A percentile compares a stretch with the other conserved stretches of the same genome.
phyloP scores from a whole-genome alignment of 306 rosid genomes.

The Gynostemma pentaphyllum region DNA sequence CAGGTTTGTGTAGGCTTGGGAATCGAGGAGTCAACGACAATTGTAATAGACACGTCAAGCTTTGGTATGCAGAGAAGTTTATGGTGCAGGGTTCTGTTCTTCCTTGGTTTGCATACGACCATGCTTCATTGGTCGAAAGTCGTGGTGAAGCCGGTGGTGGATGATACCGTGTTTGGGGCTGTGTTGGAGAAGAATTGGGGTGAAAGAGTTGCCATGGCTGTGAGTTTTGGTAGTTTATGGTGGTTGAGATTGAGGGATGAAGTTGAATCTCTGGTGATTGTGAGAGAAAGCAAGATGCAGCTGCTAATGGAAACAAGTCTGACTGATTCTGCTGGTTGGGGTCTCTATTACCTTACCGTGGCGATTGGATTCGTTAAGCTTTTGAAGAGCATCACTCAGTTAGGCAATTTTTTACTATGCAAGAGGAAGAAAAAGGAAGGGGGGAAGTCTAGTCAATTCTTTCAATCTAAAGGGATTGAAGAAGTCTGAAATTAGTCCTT shows the following conservation, averaged over 20 bases:
- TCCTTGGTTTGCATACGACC: constrained; percentile 70
- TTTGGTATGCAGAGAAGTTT: constrained; percentile 21
- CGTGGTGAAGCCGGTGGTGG: constrained; percentile 82
- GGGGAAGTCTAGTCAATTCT: constrained; percentile 5
- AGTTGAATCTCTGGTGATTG: constrained; percentile 48
- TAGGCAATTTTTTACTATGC: constrained; percentile 22
- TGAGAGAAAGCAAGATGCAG: constrained; percentile 44
- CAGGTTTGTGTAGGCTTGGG: constrained; percentile 68
- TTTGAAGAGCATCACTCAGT: constrained; percentile 37
- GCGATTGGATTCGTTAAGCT: constrained; percentile 52
- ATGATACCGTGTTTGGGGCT: constrained; percentile 49
- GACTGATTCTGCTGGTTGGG: constrained; percentile 46
- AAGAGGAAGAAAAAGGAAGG: constrained; percentile 17
- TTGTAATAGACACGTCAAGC: constrained; percentile 18
- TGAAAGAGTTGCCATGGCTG: constrained; percentile 38
- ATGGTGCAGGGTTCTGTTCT: constrained; percentile 33
- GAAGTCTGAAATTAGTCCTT: constrained; percentile 8
- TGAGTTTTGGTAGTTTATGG: constrained; percentile 52
- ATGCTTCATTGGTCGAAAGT: constrained; percentile 52
- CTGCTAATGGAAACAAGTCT: constrained; percentile 30
- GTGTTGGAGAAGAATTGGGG: constrained; percentile 35
- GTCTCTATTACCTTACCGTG: constrained; percentile 54
- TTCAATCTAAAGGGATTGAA: neutral
- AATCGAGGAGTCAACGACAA: constrained; percentile 34
- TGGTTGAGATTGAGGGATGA: constrained; percentile 77